Evolutionary conservation across 768 basidiomycete genomes (phyloP), one percentile per base, ranked within the genome.

Genomic region (Mycena albidolilacea): DNA sequence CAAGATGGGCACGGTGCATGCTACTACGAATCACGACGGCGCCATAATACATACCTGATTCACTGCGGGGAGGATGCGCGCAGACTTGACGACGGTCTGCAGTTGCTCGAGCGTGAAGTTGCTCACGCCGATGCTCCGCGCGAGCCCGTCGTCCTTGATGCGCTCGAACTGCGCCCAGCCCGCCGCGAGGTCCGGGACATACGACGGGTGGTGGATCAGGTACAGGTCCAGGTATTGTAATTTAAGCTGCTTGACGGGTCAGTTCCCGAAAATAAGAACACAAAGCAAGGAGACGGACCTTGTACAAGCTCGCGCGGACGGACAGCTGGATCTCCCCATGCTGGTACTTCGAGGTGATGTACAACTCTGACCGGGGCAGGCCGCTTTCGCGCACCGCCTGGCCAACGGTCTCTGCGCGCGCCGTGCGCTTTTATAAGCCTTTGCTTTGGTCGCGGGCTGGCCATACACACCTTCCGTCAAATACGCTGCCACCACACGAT

Each of bases 71-170:
- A 85, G 88, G 73, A 91, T 81, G 46, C 81, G 84, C 1, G 91
- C 90, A 0, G 80, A 77, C 78, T 88, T 88, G 71, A 90, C 68
- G 8, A 94, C 70, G 1, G 79, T 79, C 78, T 93, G 83, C n/a
- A 95, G 83, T 54, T 90, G 81, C 3, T 85, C 80, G 37, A 93
- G 71, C 8, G 77, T 79, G 79, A 91, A 93, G 80, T 94, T 94
- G 81, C 90, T 91, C 64, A 95, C 91, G 19, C 93, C 93, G 63
- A 93, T 92, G 79, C 89, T 92, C 87, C 81, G 86, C 10, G 85
- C 78, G 21, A 87, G 70, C 0, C 87, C 87, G 12, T 82, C 84
- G 50, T 88, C 82, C 75, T 87, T 87, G 48, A 91, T 81, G 55
- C 39, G 35, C 61, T 75, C 74, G 21, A 75, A 72, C 37, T 72